Evolutionary conservation across 2,329 filamentous ascomycete species (phyloP), one percentile per base, ranked within the genome.

Genomic region (Hawksworthiomyces lignivorus): DNA sequence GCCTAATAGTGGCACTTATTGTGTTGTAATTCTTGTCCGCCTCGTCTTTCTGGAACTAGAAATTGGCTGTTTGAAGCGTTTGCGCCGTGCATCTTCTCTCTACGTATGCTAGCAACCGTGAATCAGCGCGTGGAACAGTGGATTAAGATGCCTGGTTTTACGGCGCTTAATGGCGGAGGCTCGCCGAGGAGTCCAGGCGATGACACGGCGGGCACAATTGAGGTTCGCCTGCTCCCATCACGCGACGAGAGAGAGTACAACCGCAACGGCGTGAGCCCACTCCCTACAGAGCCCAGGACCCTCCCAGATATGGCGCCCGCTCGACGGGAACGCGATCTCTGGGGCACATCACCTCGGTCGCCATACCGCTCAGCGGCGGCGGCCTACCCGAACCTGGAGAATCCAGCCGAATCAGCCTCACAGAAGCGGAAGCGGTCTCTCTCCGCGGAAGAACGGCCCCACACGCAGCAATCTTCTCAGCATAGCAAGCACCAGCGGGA

Each of bases 401-500:
- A 54, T 14, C 62, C 71, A 15, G 54, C 56, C 14, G 71, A 78
- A 29, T n/a, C n/a, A n/a, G 56, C 52, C n/a, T 62, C 70, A 19
- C 71, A 77, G 52, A 83, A 82, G 61, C 76, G 79, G 54, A 90
- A 87, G 61, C 75, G 84, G 46, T 87, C 84, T 7, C 64, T 69
- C 34, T 85, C 82, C 6, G 59, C 67, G 28, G 80, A 44, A 80
- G 43, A 58, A 57, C 7, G 57, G 62, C 41, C 62, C 63, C 50
- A 67, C 70, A 19, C 49, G 8, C 52, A 52, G 36, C 45, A 63
- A 48, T 60, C 52, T 17, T 9, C 47, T 31, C 65, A 62, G 10
- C 37, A 43, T n/a, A n/a, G n/a, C 30, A 50, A 51, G 28, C 52
- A 46, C 33, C 40, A 46, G 18, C 28, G n/a, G 18, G 6, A 26